Conservation (phyloP, 2,329 filamentous ascomycete species). For the Zasmidium angulare region DNA sequence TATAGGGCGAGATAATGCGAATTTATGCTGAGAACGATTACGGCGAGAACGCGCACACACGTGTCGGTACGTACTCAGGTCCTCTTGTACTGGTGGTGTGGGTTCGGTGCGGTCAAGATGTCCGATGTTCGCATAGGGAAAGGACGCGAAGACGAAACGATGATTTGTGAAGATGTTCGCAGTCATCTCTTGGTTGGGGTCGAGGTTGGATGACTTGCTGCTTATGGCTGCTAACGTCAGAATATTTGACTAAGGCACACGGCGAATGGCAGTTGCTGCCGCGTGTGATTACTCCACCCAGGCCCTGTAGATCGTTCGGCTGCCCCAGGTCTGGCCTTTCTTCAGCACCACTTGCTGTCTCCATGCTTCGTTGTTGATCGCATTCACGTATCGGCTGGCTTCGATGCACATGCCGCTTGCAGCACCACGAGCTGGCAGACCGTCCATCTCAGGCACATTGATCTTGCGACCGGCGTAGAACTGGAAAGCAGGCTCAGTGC, state of each 20-base stretch:
- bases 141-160: too few species aligned
- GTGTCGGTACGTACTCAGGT: neutral
- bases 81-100: too few species aligned
- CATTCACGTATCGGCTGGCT: constrained; percentile 87
- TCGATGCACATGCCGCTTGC: constrained; percentile 88
- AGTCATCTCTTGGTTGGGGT: neutral
- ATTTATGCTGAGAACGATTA: neutral
- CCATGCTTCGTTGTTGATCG: constrained; percentile 79
- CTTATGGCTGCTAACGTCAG: neutral
- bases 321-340: constrained; percentile 81
- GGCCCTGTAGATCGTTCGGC: constrained; percentile 76
- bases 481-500: constrained; percentile 94
- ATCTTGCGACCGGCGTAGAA: constrained; percentile 92
- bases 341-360: constrained; percentile 74
- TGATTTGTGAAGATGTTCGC: neutral
- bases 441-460: constrained; percentile 63
- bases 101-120: too few species aligned
- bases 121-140: neutral
- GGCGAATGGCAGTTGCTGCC: neutral
- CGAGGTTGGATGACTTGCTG: neutral
- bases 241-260: neutral
- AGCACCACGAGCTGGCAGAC: constrained; percentile 61
- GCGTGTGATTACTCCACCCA: constrained; percentile 63
- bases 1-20: neutral
- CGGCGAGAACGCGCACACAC: neutral